phyloP scores from a whole-genome alignment of 352 stramenopile species.

The Phytopythium chamaehyphon region DNA sequence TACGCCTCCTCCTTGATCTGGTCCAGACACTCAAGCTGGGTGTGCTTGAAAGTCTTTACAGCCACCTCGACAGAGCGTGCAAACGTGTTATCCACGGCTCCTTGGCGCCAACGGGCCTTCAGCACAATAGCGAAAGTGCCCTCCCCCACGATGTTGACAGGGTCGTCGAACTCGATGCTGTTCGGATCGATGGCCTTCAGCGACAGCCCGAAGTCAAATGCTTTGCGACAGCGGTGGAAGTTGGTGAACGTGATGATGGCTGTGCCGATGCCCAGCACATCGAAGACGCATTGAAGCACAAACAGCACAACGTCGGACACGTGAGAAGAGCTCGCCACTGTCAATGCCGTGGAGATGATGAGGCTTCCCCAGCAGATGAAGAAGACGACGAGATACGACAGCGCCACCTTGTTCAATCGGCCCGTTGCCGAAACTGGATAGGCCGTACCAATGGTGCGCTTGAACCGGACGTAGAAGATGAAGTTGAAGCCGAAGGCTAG shows the following conservation, averaged over 20 bases:
- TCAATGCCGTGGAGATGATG: conserved; percentile 55
- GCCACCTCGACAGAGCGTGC: conserved; percentile 59
- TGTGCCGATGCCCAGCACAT: conserved; percentile 60
- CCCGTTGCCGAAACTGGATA: conserved; percentile 67
- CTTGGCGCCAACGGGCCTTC: conserved; percentile 67
- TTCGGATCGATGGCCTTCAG: conserved; percentile 74
- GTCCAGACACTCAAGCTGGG: conserved; percentile 68
- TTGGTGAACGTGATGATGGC: conserved; percentile 71
- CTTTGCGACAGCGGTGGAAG: conserved; percentile 63
- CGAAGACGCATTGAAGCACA: conserved; percentile 61
- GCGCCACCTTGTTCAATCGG: conserved; percentile 58
- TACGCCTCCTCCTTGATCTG: conserved; percentile 83
- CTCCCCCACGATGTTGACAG: conserved; percentile 75
- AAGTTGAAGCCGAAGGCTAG: conserved; percentile 73
- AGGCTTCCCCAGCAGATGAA: conserved; percentile 73
- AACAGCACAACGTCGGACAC: conserved; percentile 32
- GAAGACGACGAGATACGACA: conserved; percentile 68
- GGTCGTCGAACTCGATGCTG: conserved; percentile 77
- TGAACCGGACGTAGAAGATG: conserved; percentile 76
- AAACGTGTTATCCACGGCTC: conserved; percentile 33
- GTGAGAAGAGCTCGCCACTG: conserved; percentile 22
- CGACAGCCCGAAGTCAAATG: conserved; percentile 75
- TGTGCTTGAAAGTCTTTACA: conserved; percentile 82
- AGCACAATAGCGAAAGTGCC: conserved; percentile 76
- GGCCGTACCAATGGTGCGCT: conserved; percentile 63